These are phyloP conservation scores for Desmodesmus armatus DNA, from an alignment of 139 green algal genomes.

Conservation along the genomic window DNA sequence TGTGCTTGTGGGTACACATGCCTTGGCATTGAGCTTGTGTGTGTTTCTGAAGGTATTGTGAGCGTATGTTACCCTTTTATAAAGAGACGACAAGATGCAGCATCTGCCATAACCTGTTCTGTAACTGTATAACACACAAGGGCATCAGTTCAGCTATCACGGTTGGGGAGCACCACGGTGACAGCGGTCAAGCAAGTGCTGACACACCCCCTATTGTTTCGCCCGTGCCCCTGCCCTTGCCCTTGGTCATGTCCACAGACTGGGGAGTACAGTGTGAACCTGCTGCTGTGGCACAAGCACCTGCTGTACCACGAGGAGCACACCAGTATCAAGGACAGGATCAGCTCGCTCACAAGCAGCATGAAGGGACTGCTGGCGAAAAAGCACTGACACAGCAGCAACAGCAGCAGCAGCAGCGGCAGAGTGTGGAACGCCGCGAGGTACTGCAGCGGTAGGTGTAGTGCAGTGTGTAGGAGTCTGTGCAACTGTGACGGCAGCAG, in stretches of 20 bases:
- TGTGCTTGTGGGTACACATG: neutral
- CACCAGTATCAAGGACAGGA: neutral
- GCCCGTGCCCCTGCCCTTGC: too few relatives aligned
- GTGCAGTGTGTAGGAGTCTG: too few relatives aligned
- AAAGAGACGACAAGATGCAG: too few relatives aligned
- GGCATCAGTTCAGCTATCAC: too few relatives aligned
- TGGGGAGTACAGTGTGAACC: slow-evolving; percentile 18
- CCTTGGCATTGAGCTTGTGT: too few relatives aligned
- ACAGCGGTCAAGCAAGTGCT: neutral
- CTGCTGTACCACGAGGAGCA: slow-evolving; percentile 27
- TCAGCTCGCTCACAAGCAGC: neutral
- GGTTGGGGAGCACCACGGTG: too few relatives aligned
- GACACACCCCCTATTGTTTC: neutral
- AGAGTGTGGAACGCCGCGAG: neutral
- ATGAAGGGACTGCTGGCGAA: slow-evolving; percentile 3
- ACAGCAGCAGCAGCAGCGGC: neutral
- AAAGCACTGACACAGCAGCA: neutral
- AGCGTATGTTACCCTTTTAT: too few relatives aligned
- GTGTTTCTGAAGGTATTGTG: too few relatives aligned
- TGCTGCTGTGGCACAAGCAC: slow-evolving; percentile 49
- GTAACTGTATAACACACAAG: too few relatives aligned
- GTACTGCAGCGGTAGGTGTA: neutral
- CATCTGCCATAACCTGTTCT: too few relatives aligned
- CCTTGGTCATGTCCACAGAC: slow-evolving; percentile 21
- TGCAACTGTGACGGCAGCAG: too few relatives aligned